These are phyloP conservation scores for Phialemonium atrogriseum DNA, from an alignment of 2,329 filamentous ascomycete species.

Conservation along the genomic window DNA sequence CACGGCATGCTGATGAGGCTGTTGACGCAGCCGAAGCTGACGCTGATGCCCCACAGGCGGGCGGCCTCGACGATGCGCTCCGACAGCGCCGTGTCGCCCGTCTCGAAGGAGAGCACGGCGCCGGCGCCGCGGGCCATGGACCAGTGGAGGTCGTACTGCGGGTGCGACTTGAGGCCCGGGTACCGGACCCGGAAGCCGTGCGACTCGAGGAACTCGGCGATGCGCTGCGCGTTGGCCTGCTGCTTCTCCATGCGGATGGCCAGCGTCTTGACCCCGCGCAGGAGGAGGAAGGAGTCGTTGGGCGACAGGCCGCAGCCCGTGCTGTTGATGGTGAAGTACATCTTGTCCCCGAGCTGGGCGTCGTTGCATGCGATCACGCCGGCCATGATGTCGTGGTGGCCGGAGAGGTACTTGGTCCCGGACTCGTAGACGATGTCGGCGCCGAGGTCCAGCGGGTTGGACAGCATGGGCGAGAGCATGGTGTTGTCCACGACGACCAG, in stretches of 20 bases:
- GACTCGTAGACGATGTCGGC: conserved; percentile 97
- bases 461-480: conserved; percentile 93
- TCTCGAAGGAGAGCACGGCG: conserved; percentile 93
- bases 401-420: conserved; percentile 94
- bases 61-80: conserved; percentile 93
- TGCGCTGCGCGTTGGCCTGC: conserved; percentile 81
- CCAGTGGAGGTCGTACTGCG: conserved; percentile 94
- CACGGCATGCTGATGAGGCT: conserved; percentile 99
- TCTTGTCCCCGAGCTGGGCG: conserved; percentile 68
- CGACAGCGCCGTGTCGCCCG: conserved; percentile 72
- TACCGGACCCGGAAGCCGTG: conserved; percentile 94
- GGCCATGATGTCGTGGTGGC: conserved; percentile 98
- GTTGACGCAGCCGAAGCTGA: conserved; percentile 97
- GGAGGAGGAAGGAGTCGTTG: conserved; percentile 91
- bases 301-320: conserved; percentile 91
- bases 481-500: conserved; percentile 96
- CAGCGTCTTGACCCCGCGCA: conserved; percentile 92
- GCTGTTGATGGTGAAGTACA: conserved; percentile 96
- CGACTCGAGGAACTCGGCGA: conserved; percentile 84
- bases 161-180: conserved; percentile 87
- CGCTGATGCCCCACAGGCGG: conserved; percentile 86
- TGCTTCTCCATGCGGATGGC: conserved; percentile 99
- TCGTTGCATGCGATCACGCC: conserved; percentile 93
- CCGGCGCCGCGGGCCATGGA: conserved; percentile 91
- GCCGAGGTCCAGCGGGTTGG: conserved; percentile 87